These are phyloP conservation scores for Claviceps spartinae DNA, from an alignment of 2,329 filamentous ascomycete species.

Conservation along the genomic window DNA sequence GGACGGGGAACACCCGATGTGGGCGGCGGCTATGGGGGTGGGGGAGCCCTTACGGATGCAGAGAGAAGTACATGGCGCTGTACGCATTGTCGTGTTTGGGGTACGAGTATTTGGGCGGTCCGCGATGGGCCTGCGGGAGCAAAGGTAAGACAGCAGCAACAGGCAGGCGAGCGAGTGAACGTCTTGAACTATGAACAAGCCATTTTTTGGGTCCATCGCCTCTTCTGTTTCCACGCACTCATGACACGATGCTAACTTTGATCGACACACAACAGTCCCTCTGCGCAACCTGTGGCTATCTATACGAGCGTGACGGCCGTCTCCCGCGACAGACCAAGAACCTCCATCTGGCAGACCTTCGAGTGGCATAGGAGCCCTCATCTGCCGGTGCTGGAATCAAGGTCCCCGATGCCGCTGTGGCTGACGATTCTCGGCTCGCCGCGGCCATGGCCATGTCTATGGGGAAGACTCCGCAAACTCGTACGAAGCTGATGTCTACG, in stretches of 20 bases:
- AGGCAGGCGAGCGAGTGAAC: no score
- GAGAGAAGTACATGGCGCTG: constrained; percentile 82
- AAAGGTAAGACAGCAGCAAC: constrained; percentile 43
- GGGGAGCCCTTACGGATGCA: constrained; percentile 55
- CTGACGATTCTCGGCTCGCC: constrained; percentile 2
- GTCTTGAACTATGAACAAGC: no score
- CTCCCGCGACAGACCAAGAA: constrained; percentile 45
- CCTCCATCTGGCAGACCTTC: constrained; percentile 18
- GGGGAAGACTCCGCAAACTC: not conserved
- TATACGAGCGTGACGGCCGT: constrained; percentile 77
- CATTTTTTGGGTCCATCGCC: no score
- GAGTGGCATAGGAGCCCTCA: constrained; percentile 14
- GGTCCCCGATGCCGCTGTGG: constrained; percentile 5
- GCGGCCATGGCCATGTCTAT: not conserved
- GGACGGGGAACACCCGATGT: constrained; percentile 71
- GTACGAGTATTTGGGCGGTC: constrained; percentile 86
- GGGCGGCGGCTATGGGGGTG: constrained; percentile 57
- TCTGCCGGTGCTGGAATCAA: constrained; percentile 8
- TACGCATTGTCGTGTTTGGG: constrained; percentile 75
- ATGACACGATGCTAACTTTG: no score
- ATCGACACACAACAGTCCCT: constrained; percentile 45
- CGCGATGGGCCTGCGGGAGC: constrained; percentile 77
- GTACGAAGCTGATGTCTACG: not conserved
- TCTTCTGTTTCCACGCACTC: no score
- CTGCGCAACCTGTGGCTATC: constrained; percentile 83